Base-by-base conservation (phyloP, 805 yeast species). In the Candida glaebosa region DNA sequence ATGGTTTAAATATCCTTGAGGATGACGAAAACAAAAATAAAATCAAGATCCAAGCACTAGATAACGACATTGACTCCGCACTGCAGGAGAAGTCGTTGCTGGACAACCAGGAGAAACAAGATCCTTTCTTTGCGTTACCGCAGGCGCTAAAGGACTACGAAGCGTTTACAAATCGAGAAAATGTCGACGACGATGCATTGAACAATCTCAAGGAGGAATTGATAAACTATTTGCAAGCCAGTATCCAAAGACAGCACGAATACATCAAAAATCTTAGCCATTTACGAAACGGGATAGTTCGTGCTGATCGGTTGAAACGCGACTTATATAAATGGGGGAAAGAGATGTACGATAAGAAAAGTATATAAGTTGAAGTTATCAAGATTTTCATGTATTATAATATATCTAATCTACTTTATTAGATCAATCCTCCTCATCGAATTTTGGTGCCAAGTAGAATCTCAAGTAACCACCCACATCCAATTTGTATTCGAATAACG, bases 401-500 rank as follows among this genome's bases (percentile, higher is more conserved):
- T 22, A 22, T 22, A 22, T 7, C 26, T 22, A n/a, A n/a, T n/a
- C n/a, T n/a, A n/a, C n/a, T n/a, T 7, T 22, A 22, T 10, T 22
- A 22, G 26, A 22, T 58, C 69, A 79, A 50, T 86, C 93, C 49
- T 87, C 96, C 49, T 90, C 98, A 51, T 86, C 96, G 62, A 93
- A 88, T 76, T 93, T 91, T 45, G 99, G 99, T 54, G 99, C 99
- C 64, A 93, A 78, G 78, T 87, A 93, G 79, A 86, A 93, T 63
- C 96, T 84, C 63, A 93, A 74, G 67, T 87, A 87, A 41, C 99
- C 99, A 64, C 91, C 85, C 24, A 64, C 73, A 48, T 88, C 82
- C 60, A 93, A 74, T 66, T 84, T 84, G 71, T 84, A 93, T 70
- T 91, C 97, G 59, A 93, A 88, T 63, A 89, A 71, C 32, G 97